Base-by-base conservation (phyloP, 2,329 filamentous ascomycete genomes). In the Aschersonia sp. region DNA sequence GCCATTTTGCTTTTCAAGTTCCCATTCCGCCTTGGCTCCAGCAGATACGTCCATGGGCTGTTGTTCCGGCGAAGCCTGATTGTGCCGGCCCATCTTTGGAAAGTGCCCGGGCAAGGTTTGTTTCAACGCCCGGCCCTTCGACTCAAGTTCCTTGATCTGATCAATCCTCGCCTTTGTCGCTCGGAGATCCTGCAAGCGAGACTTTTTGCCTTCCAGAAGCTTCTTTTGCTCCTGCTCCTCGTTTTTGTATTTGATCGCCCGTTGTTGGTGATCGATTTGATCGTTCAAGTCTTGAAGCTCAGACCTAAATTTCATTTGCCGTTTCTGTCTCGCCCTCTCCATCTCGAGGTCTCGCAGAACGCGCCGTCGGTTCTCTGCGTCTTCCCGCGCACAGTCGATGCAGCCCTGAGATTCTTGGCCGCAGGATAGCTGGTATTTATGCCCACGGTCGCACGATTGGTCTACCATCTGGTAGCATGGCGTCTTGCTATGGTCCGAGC, bases 401-500 rank as follows among this genome's bases (percentile, higher is more conserved):
- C 83, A 86, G 1, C 38, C 58, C 10, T 53, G 57, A 30, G 50
- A 65, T 45, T 51, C 50, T 2, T 56, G 53, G 9, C 67, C 62
- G 49, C 83, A 87, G 2, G 52, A 47, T 9, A 71, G 64, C 1
- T 63, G 64, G 1, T 59, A 55, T 6, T 64, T 68, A 54, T 87
- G 82, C 0, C 68, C 64, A 1, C 72, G 66, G 0, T 65, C 45
- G 49, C 83, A 86, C 0, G 53, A 65, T n/a, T 62, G 66, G 0
- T 68, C 53, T 0, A 80, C 31, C 20, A 50, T 47, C 4, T 61
- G 46, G 0, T 31, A 28, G 48, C 72, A 74, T 1, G 48, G 6
- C 0, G 60, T 49, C 44, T 74, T 71, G 0, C 71, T 74, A 55
- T 85, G 81, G 49, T 85, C 73, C 0, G 58, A 55, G 0, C 82